Evolutionary conservation across 306 rosid genomes (phyloP).

Genomic region (Lagenaria siceraria): DNA sequence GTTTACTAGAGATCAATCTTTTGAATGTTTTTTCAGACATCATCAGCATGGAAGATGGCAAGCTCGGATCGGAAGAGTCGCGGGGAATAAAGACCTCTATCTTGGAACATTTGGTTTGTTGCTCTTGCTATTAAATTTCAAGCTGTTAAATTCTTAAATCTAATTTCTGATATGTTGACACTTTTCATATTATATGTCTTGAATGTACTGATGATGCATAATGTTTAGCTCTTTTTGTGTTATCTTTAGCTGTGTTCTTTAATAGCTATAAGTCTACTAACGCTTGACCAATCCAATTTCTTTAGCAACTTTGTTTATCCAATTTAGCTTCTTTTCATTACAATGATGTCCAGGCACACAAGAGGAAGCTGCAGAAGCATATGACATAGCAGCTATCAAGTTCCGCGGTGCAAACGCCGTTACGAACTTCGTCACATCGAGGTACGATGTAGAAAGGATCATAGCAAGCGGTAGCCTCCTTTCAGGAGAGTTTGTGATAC

Average conservation of each 20-base stretch:
- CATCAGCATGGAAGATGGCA: slow-evolving; percentile 99
- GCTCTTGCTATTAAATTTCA: background rate
- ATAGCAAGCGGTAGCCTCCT: slow-evolving; percentile 76
- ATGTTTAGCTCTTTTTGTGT: background rate
- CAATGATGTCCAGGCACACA: slow-evolving; percentile 57
- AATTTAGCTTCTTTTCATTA: background rate
- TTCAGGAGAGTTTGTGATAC: slow-evolving; percentile 63
- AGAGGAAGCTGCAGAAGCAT: slow-evolving; percentile 99
- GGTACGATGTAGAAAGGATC: slow-evolving; percentile 80
- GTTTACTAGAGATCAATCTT: background rate
- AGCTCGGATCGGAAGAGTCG: slow-evolving; percentile 97
- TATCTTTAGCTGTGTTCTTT: background rate
- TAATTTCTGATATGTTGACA: background rate
- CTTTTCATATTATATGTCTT: background rate
- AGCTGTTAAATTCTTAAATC: background rate
- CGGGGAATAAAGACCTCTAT: slow-evolving; percentile 96
- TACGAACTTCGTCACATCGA: slow-evolving; percentile 79
- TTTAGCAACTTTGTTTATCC: background rate
- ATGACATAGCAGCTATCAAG: slow-evolving; percentile 90
- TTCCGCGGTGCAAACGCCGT: slow-evolving; percentile 85
- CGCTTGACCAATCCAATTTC: background rate
- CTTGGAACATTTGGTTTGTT: slow-evolving; percentile 89
- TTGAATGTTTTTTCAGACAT: slow-evolving; percentile 36
- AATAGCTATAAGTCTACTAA: background rate
- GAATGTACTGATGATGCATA: background rate